Conservation (phyloP, 2,329 filamentous ascomycete genomes). For the Stachybotrys chlorohalonatus region DNA sequence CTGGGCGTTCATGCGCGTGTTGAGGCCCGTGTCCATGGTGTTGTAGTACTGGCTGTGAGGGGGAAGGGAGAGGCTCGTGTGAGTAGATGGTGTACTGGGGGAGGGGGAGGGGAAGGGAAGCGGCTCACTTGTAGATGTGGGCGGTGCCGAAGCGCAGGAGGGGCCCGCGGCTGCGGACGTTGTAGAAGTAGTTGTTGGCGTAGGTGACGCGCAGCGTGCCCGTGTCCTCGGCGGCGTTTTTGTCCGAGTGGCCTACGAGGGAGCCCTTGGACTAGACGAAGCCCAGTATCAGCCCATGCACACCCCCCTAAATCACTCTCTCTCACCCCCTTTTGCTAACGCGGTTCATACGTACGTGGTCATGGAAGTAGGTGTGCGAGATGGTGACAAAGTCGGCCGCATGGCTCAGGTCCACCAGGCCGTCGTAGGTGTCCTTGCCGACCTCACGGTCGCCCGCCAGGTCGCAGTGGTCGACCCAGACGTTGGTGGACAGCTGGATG, state of each 20-base stretch:
- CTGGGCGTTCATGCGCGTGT: conserved; percentile 13
- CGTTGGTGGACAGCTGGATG: conserved; percentile 35
- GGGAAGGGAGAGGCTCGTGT: neutral
- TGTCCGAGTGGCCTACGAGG: conserved; percentile 52
- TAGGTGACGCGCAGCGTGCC: conserved; percentile 51
- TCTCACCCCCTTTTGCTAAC: neutral
- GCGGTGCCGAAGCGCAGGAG: conserved; percentile 53
- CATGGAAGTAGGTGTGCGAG: conserved; percentile 31
- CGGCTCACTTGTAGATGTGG: conserved; percentile 29
- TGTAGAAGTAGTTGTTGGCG: conserved; percentile 50
- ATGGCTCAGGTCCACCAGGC: conserved; percentile 33
- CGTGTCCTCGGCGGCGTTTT: conserved; percentile 45
- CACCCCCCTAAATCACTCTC: too few relatives aligned
- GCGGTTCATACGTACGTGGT: conserved; percentile 17
- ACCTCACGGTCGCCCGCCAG: conserved; percentile 25
- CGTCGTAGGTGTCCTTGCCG: conserved; percentile 35
- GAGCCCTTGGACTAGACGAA: conserved; percentile 38
- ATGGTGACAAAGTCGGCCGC: conserved; percentile 33
- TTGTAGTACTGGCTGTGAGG: conserved; percentile 11
- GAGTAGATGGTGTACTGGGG: neutral
- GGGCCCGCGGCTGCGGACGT: conserved; percentile 51
- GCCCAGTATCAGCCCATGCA: neutral
- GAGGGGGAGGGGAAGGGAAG: neutral
- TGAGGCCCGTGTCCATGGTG: conserved; percentile 14
- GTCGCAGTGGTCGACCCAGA: conserved; percentile 39